Conservation (phyloP, 257 asterid species). For the Cinchona pubescens region DNA sequence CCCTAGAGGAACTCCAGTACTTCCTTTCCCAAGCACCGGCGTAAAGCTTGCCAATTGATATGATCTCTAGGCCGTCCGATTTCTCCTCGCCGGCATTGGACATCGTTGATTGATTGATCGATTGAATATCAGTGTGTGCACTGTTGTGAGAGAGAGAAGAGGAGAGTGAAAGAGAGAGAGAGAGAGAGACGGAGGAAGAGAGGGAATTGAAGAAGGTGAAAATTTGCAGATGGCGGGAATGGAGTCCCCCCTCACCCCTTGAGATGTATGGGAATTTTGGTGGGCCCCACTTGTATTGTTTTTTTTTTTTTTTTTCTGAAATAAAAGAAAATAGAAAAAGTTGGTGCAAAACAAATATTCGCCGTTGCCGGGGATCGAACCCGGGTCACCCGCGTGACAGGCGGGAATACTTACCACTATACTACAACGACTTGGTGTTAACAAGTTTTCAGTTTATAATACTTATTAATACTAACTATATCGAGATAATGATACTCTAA, state of each 20-base stretch:
- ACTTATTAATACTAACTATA: no score
- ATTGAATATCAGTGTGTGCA: neutral
- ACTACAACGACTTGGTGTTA: conserved; percentile 44
- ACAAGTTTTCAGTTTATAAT: no score
- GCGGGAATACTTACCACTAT: conserved; percentile 60
- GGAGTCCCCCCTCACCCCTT: no score
- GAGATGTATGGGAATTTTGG: neutral
- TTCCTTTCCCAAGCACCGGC: conserved; percentile 87
- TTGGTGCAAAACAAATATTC: neutral
- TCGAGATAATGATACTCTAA: no score
- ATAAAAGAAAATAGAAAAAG: no score
- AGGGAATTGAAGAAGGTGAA: conserved; percentile 1
- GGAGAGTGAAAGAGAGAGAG: neutral
- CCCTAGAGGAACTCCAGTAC: conserved; percentile 99
- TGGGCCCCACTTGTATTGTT: neutral
- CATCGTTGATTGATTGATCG: conserved; percentile 34
- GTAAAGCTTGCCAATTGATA: conserved; percentile 71
- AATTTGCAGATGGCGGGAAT: conserved; percentile 38
- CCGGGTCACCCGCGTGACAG: conserved; percentile 63
- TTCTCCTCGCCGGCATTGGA: conserved; percentile 40
- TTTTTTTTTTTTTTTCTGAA: neutral
- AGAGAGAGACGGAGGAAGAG: conserved; percentile 1
- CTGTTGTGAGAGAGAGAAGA: conserved; percentile 6
- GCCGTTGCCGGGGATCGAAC: conserved; percentile 53
- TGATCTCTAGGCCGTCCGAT: conserved; percentile 64